These are phyloP conservation scores for Rubia yunnanensis DNA, from an alignment of 257 asterid genomes.

Conservation along the genomic window DNA sequence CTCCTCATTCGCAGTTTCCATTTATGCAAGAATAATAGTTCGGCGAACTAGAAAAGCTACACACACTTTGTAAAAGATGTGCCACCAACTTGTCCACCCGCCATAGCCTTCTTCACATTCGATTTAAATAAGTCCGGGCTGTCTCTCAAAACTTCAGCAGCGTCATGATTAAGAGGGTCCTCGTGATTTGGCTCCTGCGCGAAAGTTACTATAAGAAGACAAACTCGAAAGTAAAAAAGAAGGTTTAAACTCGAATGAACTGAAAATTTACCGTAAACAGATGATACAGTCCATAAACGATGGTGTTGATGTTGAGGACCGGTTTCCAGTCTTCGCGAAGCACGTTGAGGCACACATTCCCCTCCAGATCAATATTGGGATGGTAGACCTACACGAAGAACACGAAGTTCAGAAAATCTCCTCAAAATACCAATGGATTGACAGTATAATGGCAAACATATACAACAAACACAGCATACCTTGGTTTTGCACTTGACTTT, in stretches of 20 bases:
- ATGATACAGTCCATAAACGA: slow-evolving; percentile 38
- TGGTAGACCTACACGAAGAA: slow-evolving; percentile 55
- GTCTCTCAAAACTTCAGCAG: slow-evolving; percentile 31
- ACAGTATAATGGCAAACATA: neutral
- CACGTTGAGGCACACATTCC: slow-evolving; percentile 71
- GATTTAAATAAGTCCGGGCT: slow-evolving; percentile 29
- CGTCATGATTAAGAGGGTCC: slow-evolving; percentile 36
- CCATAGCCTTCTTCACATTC: slow-evolving; percentile 43
- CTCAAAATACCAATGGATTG: neutral
- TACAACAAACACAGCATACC: slow-evolving; percentile 11
- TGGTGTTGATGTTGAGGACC: slow-evolving; percentile 34
- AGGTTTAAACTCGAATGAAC: neutral
- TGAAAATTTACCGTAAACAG: slow-evolving; percentile 57
- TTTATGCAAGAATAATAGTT: neutral
- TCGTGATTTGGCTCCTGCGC: slow-evolving; percentile 33
- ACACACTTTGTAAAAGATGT: slow-evolving; percentile 24
- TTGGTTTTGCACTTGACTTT: slow-evolving; percentile 37
- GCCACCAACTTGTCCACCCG: slow-evolving; percentile 32
- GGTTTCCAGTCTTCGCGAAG: slow-evolving; percentile 46
- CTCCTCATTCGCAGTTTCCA: neutral
- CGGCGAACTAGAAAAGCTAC: neutral
- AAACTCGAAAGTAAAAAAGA: neutral
- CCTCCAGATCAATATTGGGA: slow-evolving; percentile 90
- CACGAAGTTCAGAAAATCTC: neutral
- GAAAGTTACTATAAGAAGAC: neutral